phyloP scores from a whole-genome alignment of 2,329 filamentous ascomycete genomes.

The Paracamarosporium sp. region DNA sequence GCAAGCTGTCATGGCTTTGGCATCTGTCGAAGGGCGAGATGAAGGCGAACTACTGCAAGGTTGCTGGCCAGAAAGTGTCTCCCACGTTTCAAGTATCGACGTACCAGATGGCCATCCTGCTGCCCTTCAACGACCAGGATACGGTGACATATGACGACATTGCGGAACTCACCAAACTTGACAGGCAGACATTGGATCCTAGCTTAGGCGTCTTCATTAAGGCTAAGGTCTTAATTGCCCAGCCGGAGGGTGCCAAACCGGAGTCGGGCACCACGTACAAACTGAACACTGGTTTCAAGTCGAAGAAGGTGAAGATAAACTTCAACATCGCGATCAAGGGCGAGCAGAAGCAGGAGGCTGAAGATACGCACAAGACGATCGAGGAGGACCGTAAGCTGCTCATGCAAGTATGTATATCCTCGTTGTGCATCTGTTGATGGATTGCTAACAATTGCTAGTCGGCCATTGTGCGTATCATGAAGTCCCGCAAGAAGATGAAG shows the following conservation, averaged over 20 bases:
- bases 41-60: conserved; percentile 89
- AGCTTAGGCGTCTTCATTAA: conserved; percentile 87
- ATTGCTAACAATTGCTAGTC: conserved; percentile 67
- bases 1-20: conserved; percentile 98
- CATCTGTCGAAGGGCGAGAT: conserved; percentile 97
- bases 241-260: conserved; percentile 75
- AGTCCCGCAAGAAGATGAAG: conserved; percentile 98
- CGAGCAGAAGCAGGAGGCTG: conserved; percentile 94
- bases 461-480: conserved; percentile 99
- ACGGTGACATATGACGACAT: conserved; percentile 88
- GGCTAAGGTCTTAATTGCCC: conserved; percentile 83
- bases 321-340: conserved; percentile 94
- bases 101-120: conserved; percentile 95
- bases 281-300: conserved; percentile 95
- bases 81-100: conserved; percentile 98
- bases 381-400: conserved; percentile 97
- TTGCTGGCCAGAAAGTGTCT: conserved; percentile 71
- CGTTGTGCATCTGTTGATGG: neutral
- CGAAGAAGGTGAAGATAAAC: conserved; percentile 97
- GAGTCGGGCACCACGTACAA: conserved; percentile 79
- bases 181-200: conserved; percentile 83
- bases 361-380: conserved; percentile 98
- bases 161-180: conserved; percentile 77
- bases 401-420: conserved; percentile 77
- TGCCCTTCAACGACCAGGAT: conserved; percentile 93